Percentiles rank a stretch among this genome's conserved stretches.
These are phyloP conservation scores for Neonothopanus nambi DNA, from an alignment of 1,284 basidiomycete genomes.

Conservation along the genomic window DNA sequence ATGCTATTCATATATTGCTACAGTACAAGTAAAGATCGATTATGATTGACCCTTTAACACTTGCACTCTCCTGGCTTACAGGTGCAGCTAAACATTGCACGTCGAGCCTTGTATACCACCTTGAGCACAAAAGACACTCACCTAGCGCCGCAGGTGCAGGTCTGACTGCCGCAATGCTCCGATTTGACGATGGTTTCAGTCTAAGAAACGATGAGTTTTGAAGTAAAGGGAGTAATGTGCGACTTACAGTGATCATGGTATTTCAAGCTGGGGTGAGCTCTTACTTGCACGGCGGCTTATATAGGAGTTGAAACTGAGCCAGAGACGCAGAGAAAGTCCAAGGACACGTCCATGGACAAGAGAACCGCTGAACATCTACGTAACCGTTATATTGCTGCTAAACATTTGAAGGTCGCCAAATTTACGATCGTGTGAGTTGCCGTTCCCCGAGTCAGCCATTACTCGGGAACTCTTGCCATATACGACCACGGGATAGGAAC, in stretches of 20 bases:
- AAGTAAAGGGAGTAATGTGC: not conserved
- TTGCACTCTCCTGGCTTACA: constrained; percentile 14
- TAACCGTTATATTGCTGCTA: not conserved
- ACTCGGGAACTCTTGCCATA: constrained; percentile 4
- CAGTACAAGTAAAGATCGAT: not conserved
- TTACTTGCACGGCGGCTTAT: not conserved
- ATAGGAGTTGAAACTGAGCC: not conserved
- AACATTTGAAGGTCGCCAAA: too few relatives aligned
- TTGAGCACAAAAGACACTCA: not conserved
- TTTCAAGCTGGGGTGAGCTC: not conserved
- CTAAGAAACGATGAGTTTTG: not conserved
- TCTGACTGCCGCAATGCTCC: constrained; percentile 7
- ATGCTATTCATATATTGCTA: not conserved
- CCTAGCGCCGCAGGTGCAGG: constrained; percentile 11
- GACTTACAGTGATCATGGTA: constrained; percentile 6
- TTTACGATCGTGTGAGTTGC: not conserved
- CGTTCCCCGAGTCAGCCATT: constrained; percentile 8
- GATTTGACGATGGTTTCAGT: constrained; percentile 2
- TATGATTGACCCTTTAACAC: not conserved
- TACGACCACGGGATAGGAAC: not conserved
- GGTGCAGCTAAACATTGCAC: not conserved
- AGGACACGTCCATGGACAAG: not conserved
- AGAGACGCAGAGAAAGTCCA: not conserved
- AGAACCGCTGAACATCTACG: too few relatives aligned
- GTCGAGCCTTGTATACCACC: too few relatives aligned